Conservation (phyloP, 2,329 filamentous ascomycete species). For the Fusarium multiceps region DNA sequence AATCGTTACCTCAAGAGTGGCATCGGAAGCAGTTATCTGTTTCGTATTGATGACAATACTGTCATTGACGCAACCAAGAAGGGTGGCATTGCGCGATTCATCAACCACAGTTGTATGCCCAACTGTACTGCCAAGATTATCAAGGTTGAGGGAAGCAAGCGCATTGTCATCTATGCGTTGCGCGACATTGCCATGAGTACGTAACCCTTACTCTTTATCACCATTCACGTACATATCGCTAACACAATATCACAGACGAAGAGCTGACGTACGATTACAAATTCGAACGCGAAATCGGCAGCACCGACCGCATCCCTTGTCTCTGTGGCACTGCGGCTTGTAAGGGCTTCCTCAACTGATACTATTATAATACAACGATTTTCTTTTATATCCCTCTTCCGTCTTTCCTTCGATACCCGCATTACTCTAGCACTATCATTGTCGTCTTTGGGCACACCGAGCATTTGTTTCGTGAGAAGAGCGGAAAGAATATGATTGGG, state of each 20-base stretch:
- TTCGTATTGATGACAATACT: conserved; percentile 97
- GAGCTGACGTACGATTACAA: conserved; percentile 99
- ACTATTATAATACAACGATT: conserved; percentile 27
- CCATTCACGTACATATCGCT: conserved; percentile 5
- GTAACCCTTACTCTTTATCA: conserved; percentile 51
- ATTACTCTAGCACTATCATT: conserved; percentile 8
- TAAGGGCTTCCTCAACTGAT: conserved; percentile 98
- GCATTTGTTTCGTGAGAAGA: conserved; percentile 6
- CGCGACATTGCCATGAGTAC: conserved; percentile 94
- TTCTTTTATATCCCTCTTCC: conserved; percentile 15
- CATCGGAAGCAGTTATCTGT: conserved; percentile 96
- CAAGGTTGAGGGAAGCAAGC: conserved; percentile 96
- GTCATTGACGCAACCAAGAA: conserved; percentile 99
- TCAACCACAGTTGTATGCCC: conserved; percentile 98
- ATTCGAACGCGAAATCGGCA: conserved; percentile 96
- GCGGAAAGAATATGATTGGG: conserved; percentile 35
- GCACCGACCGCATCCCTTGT: conserved; percentile 94
- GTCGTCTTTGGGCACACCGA: conserved; percentile 11
- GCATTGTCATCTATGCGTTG: conserved; percentile 98
- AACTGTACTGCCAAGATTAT: conserved; percentile 99
- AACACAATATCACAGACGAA: conserved; percentile 73
- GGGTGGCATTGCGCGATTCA: conserved; percentile 96
- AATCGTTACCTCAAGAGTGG: conserved; percentile 93
- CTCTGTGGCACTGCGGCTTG: conserved; percentile 95
- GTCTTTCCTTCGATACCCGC: conserved; percentile 7